phyloP scores from a whole-genome alignment of 768 basidiomycete species.

The Suillus brevipes region DNA sequence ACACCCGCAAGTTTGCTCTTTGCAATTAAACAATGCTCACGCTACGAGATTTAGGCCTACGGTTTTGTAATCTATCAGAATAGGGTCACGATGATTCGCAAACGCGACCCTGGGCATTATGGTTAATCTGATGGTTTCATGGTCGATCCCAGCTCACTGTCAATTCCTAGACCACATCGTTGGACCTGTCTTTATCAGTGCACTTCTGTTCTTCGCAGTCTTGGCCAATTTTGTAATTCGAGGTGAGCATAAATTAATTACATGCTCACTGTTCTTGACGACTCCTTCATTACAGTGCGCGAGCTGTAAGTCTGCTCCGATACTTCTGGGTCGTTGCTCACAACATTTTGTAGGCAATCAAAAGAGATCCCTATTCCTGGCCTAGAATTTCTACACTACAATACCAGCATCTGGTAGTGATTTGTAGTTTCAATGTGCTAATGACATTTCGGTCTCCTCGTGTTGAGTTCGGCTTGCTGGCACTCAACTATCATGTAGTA shows the following conservation, averaged over 20 bases:
- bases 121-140: constrained; percentile 49
- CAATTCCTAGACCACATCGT: constrained; percentile 62
- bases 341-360: constrained; percentile 22
- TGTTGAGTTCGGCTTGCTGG: not conserved
- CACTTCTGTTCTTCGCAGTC: constrained; percentile 82
- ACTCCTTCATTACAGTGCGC: constrained; percentile 41
- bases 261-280: constrained; percentile 10
- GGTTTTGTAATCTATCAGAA: constrained; percentile 85
- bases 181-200: constrained; percentile 83
- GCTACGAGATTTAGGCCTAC: constrained; percentile 58
- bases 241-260: constrained; percentile 48
- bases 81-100: constrained; percentile 87
- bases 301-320: constrained; percentile 50
- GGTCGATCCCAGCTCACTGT: constrained; percentile 6
- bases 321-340: not conserved
- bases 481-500: not conserved
- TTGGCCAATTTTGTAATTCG: constrained; percentile 87
- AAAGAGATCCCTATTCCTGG: constrained; percentile 32
- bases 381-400: constrained; percentile 23
- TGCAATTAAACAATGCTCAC: not conserved
- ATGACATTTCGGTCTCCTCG: not conserved
- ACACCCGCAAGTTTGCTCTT: not conserved
- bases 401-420: not conserved
- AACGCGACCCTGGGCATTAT: constrained; percentile 85
- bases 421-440: not conserved